These are phyloP conservation scores for Pseudogymnoascus sp. DNA, from an alignment of 2,329 filamentous ascomycete species.

Conservation along the genomic window DNA sequence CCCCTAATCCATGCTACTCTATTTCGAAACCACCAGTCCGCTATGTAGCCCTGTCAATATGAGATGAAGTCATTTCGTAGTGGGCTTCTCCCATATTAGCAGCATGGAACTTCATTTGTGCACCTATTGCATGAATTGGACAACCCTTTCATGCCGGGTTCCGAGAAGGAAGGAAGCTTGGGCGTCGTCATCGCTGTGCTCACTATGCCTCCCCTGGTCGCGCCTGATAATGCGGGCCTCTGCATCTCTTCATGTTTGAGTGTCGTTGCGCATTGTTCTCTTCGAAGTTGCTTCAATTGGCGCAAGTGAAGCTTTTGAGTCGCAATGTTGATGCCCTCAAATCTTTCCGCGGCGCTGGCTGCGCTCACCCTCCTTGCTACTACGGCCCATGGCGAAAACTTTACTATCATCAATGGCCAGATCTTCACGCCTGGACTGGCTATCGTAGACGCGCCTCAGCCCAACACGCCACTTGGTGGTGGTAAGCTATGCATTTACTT, in stretches of 20 bases:
- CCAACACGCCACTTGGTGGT: constrained; percentile 54
- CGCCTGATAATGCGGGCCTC: not conserved
- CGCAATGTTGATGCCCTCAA: not conserved
- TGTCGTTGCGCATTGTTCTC: constrained; percentile 1
- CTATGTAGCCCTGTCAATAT: not conserved
- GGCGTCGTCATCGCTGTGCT: not conserved
- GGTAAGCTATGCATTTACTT: constrained; percentile 35
- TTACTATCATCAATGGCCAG: constrained; percentile 54
- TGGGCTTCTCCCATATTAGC: not conserved
- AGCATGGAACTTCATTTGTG: not conserved
- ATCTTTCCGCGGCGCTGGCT: not conserved
- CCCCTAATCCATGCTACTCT: not conserved
- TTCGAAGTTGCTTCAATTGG: not conserved
- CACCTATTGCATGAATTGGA: not conserved
- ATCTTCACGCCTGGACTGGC: constrained; percentile 62
- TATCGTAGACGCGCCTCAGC: constrained; percentile 57
- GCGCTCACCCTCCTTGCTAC: not conserved
- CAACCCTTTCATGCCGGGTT: not conserved
- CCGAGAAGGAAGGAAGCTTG: not conserved
- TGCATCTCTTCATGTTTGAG: not conserved
- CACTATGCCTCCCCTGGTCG: not conserved
- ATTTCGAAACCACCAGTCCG: constrained; percentile 2
- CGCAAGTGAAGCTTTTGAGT: not conserved
- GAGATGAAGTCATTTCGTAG: constrained; percentile 3
- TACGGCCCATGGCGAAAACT: constrained; percentile 25